Base-by-base conservation (phyloP, 306 rosid species). In the Glycine soja region DNA sequence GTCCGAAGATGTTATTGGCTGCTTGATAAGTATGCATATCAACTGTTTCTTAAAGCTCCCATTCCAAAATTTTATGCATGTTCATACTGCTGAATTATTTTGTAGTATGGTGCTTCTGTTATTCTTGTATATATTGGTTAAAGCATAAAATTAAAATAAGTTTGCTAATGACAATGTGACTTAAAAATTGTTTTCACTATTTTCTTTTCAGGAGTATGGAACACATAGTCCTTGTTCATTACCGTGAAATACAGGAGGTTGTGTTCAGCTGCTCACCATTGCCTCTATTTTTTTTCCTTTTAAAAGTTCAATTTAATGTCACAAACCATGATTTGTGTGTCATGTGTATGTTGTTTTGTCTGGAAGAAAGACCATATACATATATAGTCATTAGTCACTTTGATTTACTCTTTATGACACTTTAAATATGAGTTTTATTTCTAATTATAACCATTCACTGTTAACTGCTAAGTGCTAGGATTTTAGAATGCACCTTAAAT, bases 1-100 rank as follows among this genome's bases (percentile, higher is more conserved):
- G 99, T 93, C 53, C 93, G 99, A 11, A 90, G 99, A 86, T 91
- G 98, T 88, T 96, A 96, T 83, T 92, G 97, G 98, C 89, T 96
- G 71, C 99, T 96, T 80, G 97, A 96, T 80, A 93, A 96, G 99
- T 96, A 93, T 66, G 99, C 80, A 75, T 61, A 68, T 46, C 72
- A 72, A 48, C 74, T 74, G 68, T 68, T 79, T 85, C 74, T 46
- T 70, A 65, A 62, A n/a, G 58, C 59, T 46, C 18, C 53, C 61
- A 12, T 71, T 85, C 8, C 75, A 51, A 18, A 75, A 58, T 45
- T 64, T 82, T 74, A 62, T 80, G 36, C 45, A 52, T 57, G 30
- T 59, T 48, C 65, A 24, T 51, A 50, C 74, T 78, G 38, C 79
- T 70, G 65, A 84, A 19, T 79, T 66, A 72, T 81, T 59, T 47